Evolutionary conservation across 345 rosid genomes (phyloP).

Genomic region (Physaria fendleri): DNA sequence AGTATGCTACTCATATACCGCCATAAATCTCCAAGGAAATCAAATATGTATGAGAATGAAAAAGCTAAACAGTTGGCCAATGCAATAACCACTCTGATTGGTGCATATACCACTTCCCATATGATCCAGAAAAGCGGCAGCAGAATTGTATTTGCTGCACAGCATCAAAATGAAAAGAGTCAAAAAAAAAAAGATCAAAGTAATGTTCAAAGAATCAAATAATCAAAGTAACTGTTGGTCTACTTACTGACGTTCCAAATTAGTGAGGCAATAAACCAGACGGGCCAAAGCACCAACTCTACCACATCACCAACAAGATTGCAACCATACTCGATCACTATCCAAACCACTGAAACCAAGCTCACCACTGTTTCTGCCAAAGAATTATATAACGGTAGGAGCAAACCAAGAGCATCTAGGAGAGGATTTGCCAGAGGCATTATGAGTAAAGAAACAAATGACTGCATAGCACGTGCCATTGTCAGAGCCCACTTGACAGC

Average conservation of each 20-base stretch:
- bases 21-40: constrained; percentile 49
- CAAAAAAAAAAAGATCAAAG: not conserved
- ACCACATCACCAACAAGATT: constrained; percentile 41
- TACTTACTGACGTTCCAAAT: constrained; percentile 62
- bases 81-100: constrained; percentile 53
- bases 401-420: constrained; percentile 34
- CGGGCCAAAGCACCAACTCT: constrained; percentile 50
- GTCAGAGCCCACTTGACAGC: constrained; percentile 62
- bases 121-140: constrained; percentile 58
- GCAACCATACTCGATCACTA: constrained; percentile 43
- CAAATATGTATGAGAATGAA: constrained; percentile 37
- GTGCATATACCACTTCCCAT: constrained; percentile 64
- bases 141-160: constrained; percentile 55
- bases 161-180: constrained; percentile 19
- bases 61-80: constrained; percentile 41
- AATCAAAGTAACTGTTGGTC: too few species aligned
- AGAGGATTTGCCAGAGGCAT: constrained; percentile 58
- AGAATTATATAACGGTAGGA: constrained; percentile 65
- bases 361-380: constrained; percentile 42
- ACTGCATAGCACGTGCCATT: constrained; percentile 43
- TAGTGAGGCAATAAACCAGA: constrained; percentile 44
- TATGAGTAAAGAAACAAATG: constrained; percentile 53
- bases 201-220: not conserved
- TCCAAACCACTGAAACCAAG: constrained; percentile 44
- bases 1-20: constrained; percentile 44